Conservation (phyloP, 2,329 filamentous ascomycete species). For the Alternaria gansuensis region DNA sequence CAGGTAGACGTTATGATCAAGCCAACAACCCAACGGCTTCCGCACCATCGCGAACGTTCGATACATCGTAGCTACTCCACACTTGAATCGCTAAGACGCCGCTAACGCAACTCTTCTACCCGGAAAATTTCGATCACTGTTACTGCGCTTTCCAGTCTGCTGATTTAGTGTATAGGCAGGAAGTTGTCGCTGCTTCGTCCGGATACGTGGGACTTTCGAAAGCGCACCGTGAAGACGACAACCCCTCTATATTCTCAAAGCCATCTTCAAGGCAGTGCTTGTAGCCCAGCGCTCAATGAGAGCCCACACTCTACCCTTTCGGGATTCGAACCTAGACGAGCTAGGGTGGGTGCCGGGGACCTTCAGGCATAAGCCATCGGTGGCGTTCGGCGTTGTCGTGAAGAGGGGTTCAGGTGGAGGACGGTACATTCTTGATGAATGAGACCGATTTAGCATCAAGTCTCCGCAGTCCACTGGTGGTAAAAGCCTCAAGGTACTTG, state of each 20-base stretch:
- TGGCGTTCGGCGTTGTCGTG: constrained; percentile 15
- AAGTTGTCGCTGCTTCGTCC: neutral
- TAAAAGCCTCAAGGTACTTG: constrained; percentile 24
- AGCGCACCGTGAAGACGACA: constrained; percentile 2
- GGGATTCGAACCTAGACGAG: neutral
- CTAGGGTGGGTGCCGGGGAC: constrained; percentile 3
- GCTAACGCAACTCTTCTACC: neutral
- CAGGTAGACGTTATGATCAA: neutral
- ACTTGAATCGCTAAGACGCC: neutral
- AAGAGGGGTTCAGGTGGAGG: constrained; percentile 3
- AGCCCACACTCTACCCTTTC: constrained; percentile 6
- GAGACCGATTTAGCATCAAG: constrained; percentile 21
- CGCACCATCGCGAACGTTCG: neutral
- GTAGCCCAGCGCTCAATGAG: neutral
- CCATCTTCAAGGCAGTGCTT: neutral
- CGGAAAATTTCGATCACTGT: neutral
- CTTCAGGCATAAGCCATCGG: constrained; percentile 11
- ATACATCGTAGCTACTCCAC: neutral
- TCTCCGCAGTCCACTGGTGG: constrained; percentile 8
- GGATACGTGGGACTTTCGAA: neutral
- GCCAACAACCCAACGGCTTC: neutral
- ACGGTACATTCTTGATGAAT: constrained; percentile 13
- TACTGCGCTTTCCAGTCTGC: neutral
- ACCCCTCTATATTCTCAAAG: neutral
- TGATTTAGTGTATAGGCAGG: neutral